Evolutionary conservation across 2,329 filamentous ascomycete species (phyloP), one percentile per base, ranked within the genome.

Genomic region (Bipolaris bicolor): DNA sequence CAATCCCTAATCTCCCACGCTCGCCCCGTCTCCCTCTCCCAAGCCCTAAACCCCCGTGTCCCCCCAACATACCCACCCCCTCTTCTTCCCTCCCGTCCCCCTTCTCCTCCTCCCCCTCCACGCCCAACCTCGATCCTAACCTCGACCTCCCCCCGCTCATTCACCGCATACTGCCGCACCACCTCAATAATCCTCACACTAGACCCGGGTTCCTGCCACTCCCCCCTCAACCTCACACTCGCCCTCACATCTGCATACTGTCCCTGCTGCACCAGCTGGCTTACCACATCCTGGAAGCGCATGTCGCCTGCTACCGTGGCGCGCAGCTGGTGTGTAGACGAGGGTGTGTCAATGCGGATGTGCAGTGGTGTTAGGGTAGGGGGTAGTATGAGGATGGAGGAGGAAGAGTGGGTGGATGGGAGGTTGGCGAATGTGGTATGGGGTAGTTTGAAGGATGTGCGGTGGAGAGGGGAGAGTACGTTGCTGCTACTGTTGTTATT

Each of bases 231-330:
- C 49, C 51, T 57, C 3, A 65, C 60, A 10, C 37, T 45, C 18
- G 44, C 55, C 6, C 34, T 36, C 10, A 49, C 45, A 4, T 56
- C 54, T 0, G n/a, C 33, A 6, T 6, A 9, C 13, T 53, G n/a
- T 15, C 15, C 33, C 13, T 33, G 22, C 5, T 26, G n/a, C 9
- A 65, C 15, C 10, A 67, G 1, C 24, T 65, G 63, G 18, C 33
- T 49, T 0, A 65, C 29, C 1, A 62, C 52, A 16, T 65, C 61
- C 15, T 58, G 53, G 13, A 65, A 41, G 1, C 50, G 62, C 64
- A 61, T 56, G 31, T 61, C 60, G 0, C 53, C 48, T 6, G 59
- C 57, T 3, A 65, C 58, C 1, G 49, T 52, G 7, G 39, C 61
- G 4, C 41, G 44, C 4, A 67, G 3, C 11, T 44, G 52, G 4